Percentiles rank a stretch among this genome's conserved stretches.
Evolutionary conservation across 331 rosid genomes (phyloP).

Genomic region (Saraca asoca): DNA sequence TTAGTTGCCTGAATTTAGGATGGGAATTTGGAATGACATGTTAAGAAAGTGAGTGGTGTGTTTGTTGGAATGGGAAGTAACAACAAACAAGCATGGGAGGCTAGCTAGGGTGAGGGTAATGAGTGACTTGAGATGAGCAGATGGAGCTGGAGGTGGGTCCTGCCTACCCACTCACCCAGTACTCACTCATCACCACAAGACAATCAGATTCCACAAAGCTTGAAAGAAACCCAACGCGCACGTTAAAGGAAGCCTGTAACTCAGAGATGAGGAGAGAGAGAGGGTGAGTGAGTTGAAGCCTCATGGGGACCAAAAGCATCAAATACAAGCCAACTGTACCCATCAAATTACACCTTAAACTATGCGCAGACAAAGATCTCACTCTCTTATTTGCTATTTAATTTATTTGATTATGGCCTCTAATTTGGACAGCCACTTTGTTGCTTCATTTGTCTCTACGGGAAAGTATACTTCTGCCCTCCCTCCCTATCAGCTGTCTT

Average conservation of each 20-base stretch:
- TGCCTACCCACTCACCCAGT: constrained; percentile 33
- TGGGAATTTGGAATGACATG: constrained; percentile 25
- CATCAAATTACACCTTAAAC: constrained; percentile 52
- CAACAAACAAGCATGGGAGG: constrained; percentile 5
- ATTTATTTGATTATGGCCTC: constrained; percentile 26
- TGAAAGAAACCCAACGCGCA: constrained; percentile 80
- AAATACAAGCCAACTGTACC: constrained; percentile 47
- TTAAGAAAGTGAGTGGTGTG: not conserved
- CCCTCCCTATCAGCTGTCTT: not conserved
- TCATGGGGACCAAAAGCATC: constrained; percentile 59
- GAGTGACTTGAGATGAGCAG: constrained; percentile 17
- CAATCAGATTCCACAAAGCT: constrained; percentile 64
- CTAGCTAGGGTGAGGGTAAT: not conserved
- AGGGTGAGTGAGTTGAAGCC: not conserved
- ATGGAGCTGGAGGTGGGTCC: constrained; percentile 51
- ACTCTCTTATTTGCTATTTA: constrained; percentile 37
- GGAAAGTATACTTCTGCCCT: constrained; percentile 22
- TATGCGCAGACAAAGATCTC: constrained; percentile 67
- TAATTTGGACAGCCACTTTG: constrained; percentile 32
- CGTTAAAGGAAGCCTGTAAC: constrained; percentile 50
- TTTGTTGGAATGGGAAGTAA: constrained; percentile 7
- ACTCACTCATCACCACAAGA: constrained; percentile 46
- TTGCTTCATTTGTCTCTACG: constrained; percentile 27
- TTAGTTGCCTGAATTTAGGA: constrained; percentile 4
- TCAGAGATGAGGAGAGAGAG: constrained; percentile 24